Percentiles rank a stretch among this genome's conserved stretches.
Evolutionary conservation across 2,329 filamentous ascomycete species (phyloP).

Genomic region (Daldinia sp.): DNA sequence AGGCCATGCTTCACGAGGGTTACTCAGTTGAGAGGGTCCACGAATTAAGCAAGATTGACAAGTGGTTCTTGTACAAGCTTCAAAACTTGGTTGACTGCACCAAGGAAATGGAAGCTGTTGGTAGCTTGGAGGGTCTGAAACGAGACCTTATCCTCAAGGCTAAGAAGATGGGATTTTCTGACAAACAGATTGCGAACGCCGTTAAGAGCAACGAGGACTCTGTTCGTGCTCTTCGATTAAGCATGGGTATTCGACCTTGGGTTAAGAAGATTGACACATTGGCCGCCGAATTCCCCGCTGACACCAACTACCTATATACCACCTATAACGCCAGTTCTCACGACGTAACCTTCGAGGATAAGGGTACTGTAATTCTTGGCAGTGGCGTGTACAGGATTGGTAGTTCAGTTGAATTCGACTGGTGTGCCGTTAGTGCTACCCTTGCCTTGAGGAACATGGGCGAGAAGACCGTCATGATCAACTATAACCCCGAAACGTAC

Average conservation of each 20-base stretch:
- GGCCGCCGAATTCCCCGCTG: conserved; percentile 93
- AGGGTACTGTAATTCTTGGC: conserved; percentile 88
- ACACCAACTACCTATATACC: conserved; percentile 96
- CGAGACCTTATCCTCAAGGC: conserved; percentile 89
- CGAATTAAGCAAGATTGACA: conserved; percentile 97
- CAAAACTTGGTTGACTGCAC: conserved; percentile 96
- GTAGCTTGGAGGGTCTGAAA: conserved; percentile 85
- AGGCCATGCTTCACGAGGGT: conserved; percentile 97
- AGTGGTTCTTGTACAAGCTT: conserved; percentile 99
- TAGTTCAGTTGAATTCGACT: conserved; percentile 98
- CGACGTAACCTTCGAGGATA: conserved; percentile 93
- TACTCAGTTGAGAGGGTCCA: conserved; percentile 94
- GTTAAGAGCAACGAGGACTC: conserved; percentile 90
- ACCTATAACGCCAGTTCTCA: conserved; percentile 97
- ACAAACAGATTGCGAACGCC: conserved; percentile 90
- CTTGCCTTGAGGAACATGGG: conserved; percentile 85
- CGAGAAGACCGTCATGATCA: conserved; percentile 98
- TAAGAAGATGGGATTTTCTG: conserved; percentile 98
- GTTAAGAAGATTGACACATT: conserved; percentile 99
- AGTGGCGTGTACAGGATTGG: conserved; percentile 98
- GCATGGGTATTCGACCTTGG: conserved; percentile 91
- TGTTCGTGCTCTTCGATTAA: conserved; percentile 84
- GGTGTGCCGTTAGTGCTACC: conserved; percentile 94
- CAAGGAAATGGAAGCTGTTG: conserved; percentile 84
- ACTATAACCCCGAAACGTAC: conserved; percentile 87